A percentile compares a stretch with the other conserved stretches of the same genome.
These are phyloP conservation scores for Cystofilobasidium ferigula DNA, from an alignment of 768 basidiomycete species.

Conservation along the genomic window DNA sequence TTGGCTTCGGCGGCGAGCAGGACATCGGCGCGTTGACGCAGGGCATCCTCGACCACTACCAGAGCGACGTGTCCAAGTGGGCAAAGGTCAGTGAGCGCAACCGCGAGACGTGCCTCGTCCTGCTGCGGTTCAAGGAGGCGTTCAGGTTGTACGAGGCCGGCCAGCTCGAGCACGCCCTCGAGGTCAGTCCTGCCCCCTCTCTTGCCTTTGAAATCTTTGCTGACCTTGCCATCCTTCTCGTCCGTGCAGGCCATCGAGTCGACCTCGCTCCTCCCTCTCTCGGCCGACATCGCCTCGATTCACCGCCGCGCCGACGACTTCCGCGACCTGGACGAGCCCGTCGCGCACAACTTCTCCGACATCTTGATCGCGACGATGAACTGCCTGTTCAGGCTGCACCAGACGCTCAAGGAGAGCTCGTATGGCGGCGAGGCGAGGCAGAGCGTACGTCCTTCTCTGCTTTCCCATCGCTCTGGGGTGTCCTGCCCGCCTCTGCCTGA, in stretches of 20 bases:
- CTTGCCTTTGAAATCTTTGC: neutral
- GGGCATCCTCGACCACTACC: conserved; percentile 61
- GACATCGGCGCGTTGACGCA: conserved; percentile 31
- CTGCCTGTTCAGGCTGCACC: conserved; percentile 69
- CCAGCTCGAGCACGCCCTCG: conserved; percentile 63
- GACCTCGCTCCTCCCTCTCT: conserved; percentile 73
- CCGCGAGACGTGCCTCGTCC: conserved; percentile 45
- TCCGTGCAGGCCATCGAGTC: conserved; percentile 64
- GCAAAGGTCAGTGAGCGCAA: conserved; percentile 54
- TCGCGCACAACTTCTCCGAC: conserved; percentile 78
- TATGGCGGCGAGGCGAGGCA: conserved; percentile 66
- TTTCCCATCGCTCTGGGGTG: conserved; percentile 27
- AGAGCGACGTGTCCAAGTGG: conserved; percentile 53
- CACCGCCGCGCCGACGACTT: conserved; percentile 81
- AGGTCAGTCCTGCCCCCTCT: conserved; percentile 46
- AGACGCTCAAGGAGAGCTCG: conserved; percentile 57
- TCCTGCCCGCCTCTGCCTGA: too few species aligned
- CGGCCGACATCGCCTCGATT: conserved; percentile 71
- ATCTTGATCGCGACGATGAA: conserved; percentile 90
- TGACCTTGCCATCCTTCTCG: neutral
- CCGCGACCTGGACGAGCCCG: conserved; percentile 66
- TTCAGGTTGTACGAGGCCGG: conserved; percentile 62
- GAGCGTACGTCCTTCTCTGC: conserved; percentile 46
- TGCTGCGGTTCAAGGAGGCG: conserved; percentile 72
- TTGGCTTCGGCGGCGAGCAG: conserved; percentile 59